Conservation (phyloP, 805 yeast genomes). For the Starmera dryadoides region DNA sequence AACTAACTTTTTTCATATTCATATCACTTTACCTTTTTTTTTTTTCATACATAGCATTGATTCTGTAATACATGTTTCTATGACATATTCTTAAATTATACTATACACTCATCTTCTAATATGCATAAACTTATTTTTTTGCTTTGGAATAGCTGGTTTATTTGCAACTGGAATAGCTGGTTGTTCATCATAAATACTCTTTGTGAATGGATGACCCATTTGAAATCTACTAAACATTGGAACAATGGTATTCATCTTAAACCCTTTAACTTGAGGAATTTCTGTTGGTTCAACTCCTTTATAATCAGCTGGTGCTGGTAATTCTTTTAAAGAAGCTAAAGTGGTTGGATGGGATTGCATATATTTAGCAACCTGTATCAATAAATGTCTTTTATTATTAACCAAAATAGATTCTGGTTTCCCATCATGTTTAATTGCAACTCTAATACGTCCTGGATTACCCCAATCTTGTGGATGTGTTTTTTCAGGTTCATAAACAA, state of each 20-base stretch:
- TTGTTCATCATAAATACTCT: constrained; percentile 49
- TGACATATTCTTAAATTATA: too few species aligned
- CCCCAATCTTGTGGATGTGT: constrained; percentile 96
- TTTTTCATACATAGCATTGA: too few species aligned
- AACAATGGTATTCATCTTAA: constrained; percentile 76
- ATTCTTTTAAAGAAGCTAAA: constrained; percentile 49
- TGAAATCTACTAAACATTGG: constrained; percentile 82
- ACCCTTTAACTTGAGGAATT: constrained; percentile 78
- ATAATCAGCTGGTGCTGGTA: constrained; percentile 61
- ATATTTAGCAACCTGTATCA: constrained; percentile 53
- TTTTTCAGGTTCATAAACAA: constrained; percentile 69
- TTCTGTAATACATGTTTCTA: too few species aligned
- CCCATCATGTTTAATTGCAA: constrained; percentile 51
- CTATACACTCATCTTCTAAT: constrained; percentile 37
- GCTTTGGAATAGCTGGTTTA: constrained; percentile 32
- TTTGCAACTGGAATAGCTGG: constrained; percentile 27
- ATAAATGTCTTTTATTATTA: constrained; percentile 57
- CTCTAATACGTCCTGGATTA: constrained; percentile 92
- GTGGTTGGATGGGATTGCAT: constrained; percentile 66
- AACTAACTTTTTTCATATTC: too few species aligned
- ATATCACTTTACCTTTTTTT: too few species aligned
- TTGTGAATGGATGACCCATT: constrained; percentile 80
- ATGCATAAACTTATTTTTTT: constrained; percentile 52
- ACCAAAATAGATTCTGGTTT: constrained; percentile 26
- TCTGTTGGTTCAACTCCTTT: constrained; percentile 46